Evolutionary conservation across 2,329 filamentous ascomycete species (phyloP), one percentile per base, ranked within the genome.

Genomic region (Dothistroma pini): DNA sequence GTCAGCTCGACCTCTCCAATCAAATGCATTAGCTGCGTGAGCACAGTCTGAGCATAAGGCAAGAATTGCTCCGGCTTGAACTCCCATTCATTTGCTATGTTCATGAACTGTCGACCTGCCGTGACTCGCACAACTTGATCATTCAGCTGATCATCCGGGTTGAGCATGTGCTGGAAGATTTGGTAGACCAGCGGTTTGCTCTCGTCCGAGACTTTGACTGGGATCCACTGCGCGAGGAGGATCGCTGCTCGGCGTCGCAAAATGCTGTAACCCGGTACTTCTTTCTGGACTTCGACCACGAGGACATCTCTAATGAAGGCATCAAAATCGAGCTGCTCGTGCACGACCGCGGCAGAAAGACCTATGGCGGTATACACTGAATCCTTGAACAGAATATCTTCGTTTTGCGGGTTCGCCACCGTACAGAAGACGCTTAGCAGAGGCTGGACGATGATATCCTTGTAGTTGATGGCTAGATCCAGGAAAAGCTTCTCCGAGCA

Each of bases 401-500:
- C 81, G 63, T 86, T 86, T 11, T 84, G 78, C 4, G 80, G 79
- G n/a, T 75, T 84, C 62, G 90, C 87, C 58, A 92, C 89, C 8
- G 86, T 86, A 66, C 89, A 83, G 74, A 97, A 97, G 68, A 97
- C 96, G 54, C 84, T 82, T 50, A 97, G 79, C 31, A 99, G 79
- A 16, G 91, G 92, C 51, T 89, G 84, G 10, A 91, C 84, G 44
- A 97, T 83, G 31, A 96, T 81, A 52, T 88, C 81, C 76, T 95
- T 96, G 82, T 91, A 96, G 77, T 96, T 88, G 63, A 91, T 90
- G 62, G 96, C 85, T 19, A 99, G 84, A 70, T 97, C 93, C 67
- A 97, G 82, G 75, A 97, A 96, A 14, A 99, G 82, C 75, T 93
- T 96, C 76, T 99, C 95, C 0, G 95, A 89, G 72, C 93, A 97